Base-by-base conservation (phyloP, 257 asterid genomes). In the Lycium ferocissimum region DNA sequence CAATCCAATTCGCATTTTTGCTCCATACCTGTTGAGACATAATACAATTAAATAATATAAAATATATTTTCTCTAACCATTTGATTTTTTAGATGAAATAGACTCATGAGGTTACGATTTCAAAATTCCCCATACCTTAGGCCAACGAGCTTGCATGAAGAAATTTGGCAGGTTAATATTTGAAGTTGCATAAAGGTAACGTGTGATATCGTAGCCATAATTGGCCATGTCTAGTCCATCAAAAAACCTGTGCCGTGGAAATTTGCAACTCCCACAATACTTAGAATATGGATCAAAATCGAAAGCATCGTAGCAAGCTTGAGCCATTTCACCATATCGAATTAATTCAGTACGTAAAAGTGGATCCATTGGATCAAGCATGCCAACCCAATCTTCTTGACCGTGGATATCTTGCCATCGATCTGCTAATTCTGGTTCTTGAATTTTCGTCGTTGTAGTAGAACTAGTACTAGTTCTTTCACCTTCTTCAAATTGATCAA, bases 231-330 rank as follows among this genome's bases (percentile, higher is more conserved):
- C 91, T 6, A 89, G 78, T 8, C 54, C 11, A 17, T 87, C 81
- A 84, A 89, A 90, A 51, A 91, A 87, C 4, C 87, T 83, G 9
- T 57, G 70, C 12, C 58, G 51, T 12, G 83, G 35, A 87, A 78
- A 89, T 20, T 83, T 85, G 82, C 91, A 91, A 26, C 87, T 87
- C 1, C 94, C 94, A 40, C 89, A 90, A 54, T 91, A 89, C 33
- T 86, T 88, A 1, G 94, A 90, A 17, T 84, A 87, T 1, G 92
- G 92, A 63, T 91, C 92, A n/a, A 81, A 89, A 69, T 90, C 92
- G 43, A 91, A 91, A 0, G 94, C 89, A 49, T 90, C 93, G 56
- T 90, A 89, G 58, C 93, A 90, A 67, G 93, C 92, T 76, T 90
- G 92, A 1, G 93, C 90, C 91, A 86, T 87, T 49, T 80, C 92